Percentiles rank a stretch among this genome's conserved stretches.
Conservation (phyloP, 805 yeast species). For the Isabelozyma heimii region DNA sequence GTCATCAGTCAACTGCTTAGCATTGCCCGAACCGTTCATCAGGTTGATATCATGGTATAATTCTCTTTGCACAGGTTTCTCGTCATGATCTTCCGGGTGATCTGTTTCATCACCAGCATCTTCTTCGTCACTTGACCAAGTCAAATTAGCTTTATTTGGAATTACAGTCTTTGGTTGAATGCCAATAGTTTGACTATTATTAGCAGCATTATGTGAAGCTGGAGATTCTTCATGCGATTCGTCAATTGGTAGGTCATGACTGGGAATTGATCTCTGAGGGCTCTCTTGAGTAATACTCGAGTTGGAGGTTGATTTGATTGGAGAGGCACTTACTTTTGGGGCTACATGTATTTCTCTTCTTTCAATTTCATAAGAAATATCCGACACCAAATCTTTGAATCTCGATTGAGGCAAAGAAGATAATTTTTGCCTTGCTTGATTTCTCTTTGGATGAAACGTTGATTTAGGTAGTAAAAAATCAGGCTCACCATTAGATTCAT, state of each 20-base stretch:
- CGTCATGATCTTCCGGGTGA: constrained; percentile 1
- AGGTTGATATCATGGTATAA: background rate
- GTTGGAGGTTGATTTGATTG: background rate
- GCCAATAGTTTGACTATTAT: constrained; percentile 29
- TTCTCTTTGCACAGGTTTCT: constrained; percentile 4
- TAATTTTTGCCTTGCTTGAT: constrained; percentile 90
- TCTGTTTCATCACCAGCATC: constrained; percentile 21
- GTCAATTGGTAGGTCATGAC: background rate
- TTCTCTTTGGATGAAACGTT: constrained; percentile 86
- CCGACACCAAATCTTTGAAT: constrained; percentile 87
- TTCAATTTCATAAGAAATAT: constrained; percentile 82
- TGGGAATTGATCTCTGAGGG: background rate
- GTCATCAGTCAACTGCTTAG: background rate
- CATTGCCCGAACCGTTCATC: background rate
- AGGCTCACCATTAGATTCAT: constrained; percentile 56
- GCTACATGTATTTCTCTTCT: constrained; percentile 58
- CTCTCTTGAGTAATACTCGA: background rate
- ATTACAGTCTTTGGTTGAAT: constrained; percentile 66
- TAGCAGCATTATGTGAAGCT: constrained; percentile 6
- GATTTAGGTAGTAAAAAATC: constrained; percentile 66
- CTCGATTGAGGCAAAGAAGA: constrained; percentile 78
- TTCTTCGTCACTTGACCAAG: constrained; percentile 88
- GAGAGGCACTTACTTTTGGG: background rate
- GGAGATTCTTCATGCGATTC: constrained; percentile 1
- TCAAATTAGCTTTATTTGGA: constrained; percentile 81